Percentiles rank a stretch among this genome's conserved stretches.
Evolutionary conservation across 345 rosid genomes (phyloP).

Genomic region (Chamaenerion angustifolium): DNA sequence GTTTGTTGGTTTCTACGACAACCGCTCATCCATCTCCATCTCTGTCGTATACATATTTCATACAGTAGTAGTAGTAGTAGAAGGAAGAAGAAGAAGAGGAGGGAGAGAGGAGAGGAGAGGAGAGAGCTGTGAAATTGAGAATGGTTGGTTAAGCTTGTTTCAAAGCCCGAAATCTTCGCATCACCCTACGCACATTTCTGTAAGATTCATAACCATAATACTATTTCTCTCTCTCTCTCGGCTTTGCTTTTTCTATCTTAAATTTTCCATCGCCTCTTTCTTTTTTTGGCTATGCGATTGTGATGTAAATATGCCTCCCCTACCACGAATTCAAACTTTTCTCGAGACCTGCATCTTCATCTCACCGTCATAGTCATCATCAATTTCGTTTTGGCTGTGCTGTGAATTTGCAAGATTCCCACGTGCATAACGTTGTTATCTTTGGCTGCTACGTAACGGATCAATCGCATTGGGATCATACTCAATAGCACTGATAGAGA

Average conservation of each 20-base stretch:
- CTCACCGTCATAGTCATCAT: not conserved
- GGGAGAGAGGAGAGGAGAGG: too few species aligned
- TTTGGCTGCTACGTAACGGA: too few species aligned
- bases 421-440: too few species aligned
- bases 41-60: too few species aligned
- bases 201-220: constrained; percentile 8
- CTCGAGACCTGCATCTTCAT: constrained; percentile 1
- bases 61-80: too few species aligned
- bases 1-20: too few species aligned
- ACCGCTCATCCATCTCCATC: too few species aligned
- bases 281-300: constrained; percentile 4
- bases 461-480: too few species aligned
- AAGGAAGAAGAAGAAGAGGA: too few species aligned
- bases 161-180: constrained; percentile 37
- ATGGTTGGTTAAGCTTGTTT: constrained; percentile 37
- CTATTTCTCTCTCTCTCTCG: constrained; percentile 5
- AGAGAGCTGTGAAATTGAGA: too few species aligned
- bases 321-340: not conserved
- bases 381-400: not conserved
- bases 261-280: constrained; percentile 4
- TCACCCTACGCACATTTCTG: constrained; percentile 22
- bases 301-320: not conserved
- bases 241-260: constrained; percentile 1
- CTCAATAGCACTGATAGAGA: too few species aligned
- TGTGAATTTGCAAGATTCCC: constrained; percentile 1